phyloP scores from a whole-genome alignment of 345 rosid genomes.

The Abelmoschus esculentus region DNA sequence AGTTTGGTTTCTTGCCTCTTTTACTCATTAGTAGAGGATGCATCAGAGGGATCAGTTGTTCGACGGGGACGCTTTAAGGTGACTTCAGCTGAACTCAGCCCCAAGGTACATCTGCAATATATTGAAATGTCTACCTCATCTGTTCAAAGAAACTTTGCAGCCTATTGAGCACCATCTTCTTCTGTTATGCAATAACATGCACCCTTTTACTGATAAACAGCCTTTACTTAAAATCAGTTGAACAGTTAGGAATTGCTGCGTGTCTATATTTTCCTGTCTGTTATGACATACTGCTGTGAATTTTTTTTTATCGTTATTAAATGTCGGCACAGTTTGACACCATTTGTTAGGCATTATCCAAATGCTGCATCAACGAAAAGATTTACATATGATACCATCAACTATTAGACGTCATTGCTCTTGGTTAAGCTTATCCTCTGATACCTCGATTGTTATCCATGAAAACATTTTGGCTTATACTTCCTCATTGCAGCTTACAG shows the following conservation, averaged over 20 bases:
- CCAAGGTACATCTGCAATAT: slow-evolving; percentile 51
- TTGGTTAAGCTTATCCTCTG: background rate
- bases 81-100: slow-evolving; percentile 73
- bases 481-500: background rate
- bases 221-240: background rate
- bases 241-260: background rate
- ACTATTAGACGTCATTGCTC: background rate
- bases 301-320: background rate
- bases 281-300: background rate
- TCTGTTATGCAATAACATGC: background rate
- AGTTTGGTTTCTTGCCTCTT: background rate
- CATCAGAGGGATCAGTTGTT: slow-evolving; percentile 70
- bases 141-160: background rate
- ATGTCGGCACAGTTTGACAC: background rate
- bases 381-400: background rate
- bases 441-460: background rate
- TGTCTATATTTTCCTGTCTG: background rate
- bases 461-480: background rate
- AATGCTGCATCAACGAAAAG: background rate
- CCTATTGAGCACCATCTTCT: background rate
- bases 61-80: slow-evolving; percentile 90
- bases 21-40: slow-evolving; percentile 57
- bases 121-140: background rate
- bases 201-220: background rate
- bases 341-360: background rate